Conservation (phyloP, 371 early-diverging fungal genomes). For the Thermomucor indicae-seudaticae region DNA sequence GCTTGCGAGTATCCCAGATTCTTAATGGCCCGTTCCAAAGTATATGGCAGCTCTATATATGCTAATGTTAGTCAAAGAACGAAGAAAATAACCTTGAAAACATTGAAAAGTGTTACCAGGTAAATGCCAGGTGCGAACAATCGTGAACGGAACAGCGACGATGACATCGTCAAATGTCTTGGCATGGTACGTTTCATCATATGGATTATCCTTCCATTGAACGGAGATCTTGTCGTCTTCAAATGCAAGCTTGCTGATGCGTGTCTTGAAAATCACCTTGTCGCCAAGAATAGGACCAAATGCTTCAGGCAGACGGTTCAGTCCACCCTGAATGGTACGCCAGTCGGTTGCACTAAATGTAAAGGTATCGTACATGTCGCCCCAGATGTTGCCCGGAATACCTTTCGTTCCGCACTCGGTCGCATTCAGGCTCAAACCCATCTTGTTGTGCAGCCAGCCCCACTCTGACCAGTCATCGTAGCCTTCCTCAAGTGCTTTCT, state of each 20-base stretch:
- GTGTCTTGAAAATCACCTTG: slow-evolving; percentile 16
- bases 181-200: slow-evolving; percentile 17
- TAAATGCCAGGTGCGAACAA: slow-evolving; percentile 32
- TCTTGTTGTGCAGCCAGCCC: slow-evolving; percentile 28
- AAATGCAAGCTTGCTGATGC: slow-evolving; percentile 17
- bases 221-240: slow-evolving; percentile 23
- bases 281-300: slow-evolving; percentile 25
- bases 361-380: slow-evolving; percentile 19
- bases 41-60: slow-evolving; percentile 24
- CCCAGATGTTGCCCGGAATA: slow-evolving; percentile 12
- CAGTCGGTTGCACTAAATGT: slow-evolving; percentile 18
- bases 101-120: slow-evolving; percentile 11
- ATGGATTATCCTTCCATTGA: slow-evolving; percentile 22
- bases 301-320: slow-evolving; percentile 25
- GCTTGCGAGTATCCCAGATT: slow-evolving; percentile 19
- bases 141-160: slow-evolving; percentile 22
- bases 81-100: not conserved
- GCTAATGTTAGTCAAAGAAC: too few relatives aligned
- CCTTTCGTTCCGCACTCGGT: slow-evolving; percentile 22
- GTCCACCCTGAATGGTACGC: slow-evolving; percentile 28
- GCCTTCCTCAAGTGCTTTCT: slow-evolving; percentile 24
- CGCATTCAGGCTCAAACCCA: slow-evolving; percentile 20
- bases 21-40: slow-evolving; percentile 16
- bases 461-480: slow-evolving; percentile 32
- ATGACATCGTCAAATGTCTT: slow-evolving; percentile 27